A percentile compares a stretch with the other conserved stretches of the same genome.
Evolutionary conservation across 805 yeast genomes (phyloP).

Genomic region (Teunomyces atbi): DNA sequence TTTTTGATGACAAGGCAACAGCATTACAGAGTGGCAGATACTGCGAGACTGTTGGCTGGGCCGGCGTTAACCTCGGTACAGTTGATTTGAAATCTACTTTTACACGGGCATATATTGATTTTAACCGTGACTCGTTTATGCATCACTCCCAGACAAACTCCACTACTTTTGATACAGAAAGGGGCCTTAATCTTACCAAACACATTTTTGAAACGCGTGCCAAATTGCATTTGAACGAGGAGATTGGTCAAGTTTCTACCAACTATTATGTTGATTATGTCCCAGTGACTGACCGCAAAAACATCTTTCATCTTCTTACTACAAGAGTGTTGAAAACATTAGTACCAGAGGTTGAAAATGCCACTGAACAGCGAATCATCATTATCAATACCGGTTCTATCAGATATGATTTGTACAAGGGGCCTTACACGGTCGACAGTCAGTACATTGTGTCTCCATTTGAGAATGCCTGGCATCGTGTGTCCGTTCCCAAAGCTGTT

Average conservation of each 20-base stretch:
- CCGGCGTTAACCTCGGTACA: constrained; percentile 47
- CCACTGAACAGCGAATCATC: constrained; percentile 39
- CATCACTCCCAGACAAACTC: constrained; percentile 49
- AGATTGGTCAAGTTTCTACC: constrained; percentile 63
- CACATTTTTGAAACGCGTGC: constrained; percentile 44
- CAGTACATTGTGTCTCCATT: constrained; percentile 86
- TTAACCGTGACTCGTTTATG: constrained; percentile 67
- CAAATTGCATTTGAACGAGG: constrained; percentile 51
- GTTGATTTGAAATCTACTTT: constrained; percentile 18
- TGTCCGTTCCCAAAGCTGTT: constrained; percentile 55
- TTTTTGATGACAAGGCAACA: constrained; percentile 62
- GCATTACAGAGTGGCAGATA: constrained; percentile 93
- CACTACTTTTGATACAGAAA: constrained; percentile 48
- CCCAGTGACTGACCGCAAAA: constrained; percentile 48
- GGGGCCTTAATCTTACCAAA: constrained; percentile 51
- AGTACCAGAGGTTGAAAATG: constrained; percentile 21
- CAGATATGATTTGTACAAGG: constrained; percentile 81
- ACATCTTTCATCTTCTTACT: constrained; percentile 60
- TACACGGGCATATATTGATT: constrained; percentile 77
- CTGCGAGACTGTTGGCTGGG: constrained; percentile 91
- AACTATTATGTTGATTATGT: constrained; percentile 68
- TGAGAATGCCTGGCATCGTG: constrained; percentile 70
- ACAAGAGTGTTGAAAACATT: constrained; percentile 52
- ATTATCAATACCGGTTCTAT: constrained; percentile 85
- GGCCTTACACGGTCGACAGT: constrained; percentile 77